These are phyloP conservation scores for Telfairia occidentalis DNA, from an alignment of 331 rosid genomes.

Conservation along the genomic window DNA sequence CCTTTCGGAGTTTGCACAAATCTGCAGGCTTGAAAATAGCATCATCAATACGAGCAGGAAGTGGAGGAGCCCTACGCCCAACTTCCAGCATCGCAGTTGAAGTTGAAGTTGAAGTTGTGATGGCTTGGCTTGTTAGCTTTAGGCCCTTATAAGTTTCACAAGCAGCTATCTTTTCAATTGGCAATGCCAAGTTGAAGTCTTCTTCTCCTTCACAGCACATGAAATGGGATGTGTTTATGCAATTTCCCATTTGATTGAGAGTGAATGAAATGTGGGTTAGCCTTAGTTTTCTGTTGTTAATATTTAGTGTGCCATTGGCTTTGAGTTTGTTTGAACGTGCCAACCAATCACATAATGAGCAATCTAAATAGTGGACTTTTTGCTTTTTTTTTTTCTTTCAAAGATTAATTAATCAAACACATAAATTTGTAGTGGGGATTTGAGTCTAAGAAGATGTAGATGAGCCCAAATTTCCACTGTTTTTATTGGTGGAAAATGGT, in stretches of 20 bases:
- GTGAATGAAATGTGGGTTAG: neutral
- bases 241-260: neutral
- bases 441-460: neutral
- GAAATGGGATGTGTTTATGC: neutral
- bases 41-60: neutral
- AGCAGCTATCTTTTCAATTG: neutral
- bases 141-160: neutral
- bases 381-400: neutral
- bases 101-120: neutral
- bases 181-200: neutral
- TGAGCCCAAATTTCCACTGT: neutral
- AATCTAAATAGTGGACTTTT: neutral
- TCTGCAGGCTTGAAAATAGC: neutral
- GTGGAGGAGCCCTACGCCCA: neutral
- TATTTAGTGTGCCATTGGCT: neutral
- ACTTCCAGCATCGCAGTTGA: neutral
- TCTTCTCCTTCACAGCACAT: neutral
- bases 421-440: neutral
- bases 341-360: neutral
- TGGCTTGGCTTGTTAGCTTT: neutral
- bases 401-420: neutral
- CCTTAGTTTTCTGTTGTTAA: neutral
- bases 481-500: neutral
- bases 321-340: neutral
- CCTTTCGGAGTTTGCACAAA: constrained; percentile 11